Base-by-base conservation (phyloP, 306 rosid species). In the Heteromeles arbutifolia region DNA sequence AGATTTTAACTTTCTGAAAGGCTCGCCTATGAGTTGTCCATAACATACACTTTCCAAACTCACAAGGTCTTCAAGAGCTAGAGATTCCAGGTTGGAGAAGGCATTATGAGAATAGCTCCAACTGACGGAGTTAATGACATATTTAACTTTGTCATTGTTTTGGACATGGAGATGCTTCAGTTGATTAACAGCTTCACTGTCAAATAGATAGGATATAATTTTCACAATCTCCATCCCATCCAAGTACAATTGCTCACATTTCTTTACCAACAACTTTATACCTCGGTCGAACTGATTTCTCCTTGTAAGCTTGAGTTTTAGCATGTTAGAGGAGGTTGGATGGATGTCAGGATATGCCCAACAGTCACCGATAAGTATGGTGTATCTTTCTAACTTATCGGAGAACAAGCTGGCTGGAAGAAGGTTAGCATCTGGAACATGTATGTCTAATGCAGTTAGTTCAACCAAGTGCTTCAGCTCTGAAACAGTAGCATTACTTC, bases 161-260 rank as follows among this genome's bases (percentile, higher is more conserved):
- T 82, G 77, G 34, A 90, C 77, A 21, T 50, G 80, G 25, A 86
- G 82, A 74, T 85, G 74, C 81, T 82, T 87, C 81, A 85, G 12
- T 11, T 44, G 66, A 2, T 84, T 77, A 73, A 75, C 79, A 29
- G 80, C 82, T 5, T 79, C 88, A 48, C 73, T 62, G 57, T 73
- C 80, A 41, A 90, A 58, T 69, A 78, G 73, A 31, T 6, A 13
- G 18, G 29, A 69, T 8, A 87, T 77, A 22, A 81, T 85, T 25
- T 28, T 64, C 21, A 77, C 81, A 62, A 80, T 82, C 67, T 57
- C 73, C 32, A 79, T 50, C 69, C 82, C 89, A 67, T 84, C 83
- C 44, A 90, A 24, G 43, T 59, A 44, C 81, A 90, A 77, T 17
- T 74, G 74, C 70, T 90, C 85, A 39, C 76, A 82, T 2, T 29